phyloP scores from a whole-genome alignment of 192 early-diverging fungal genomes.

The Backusella liffmaniae region DNA sequence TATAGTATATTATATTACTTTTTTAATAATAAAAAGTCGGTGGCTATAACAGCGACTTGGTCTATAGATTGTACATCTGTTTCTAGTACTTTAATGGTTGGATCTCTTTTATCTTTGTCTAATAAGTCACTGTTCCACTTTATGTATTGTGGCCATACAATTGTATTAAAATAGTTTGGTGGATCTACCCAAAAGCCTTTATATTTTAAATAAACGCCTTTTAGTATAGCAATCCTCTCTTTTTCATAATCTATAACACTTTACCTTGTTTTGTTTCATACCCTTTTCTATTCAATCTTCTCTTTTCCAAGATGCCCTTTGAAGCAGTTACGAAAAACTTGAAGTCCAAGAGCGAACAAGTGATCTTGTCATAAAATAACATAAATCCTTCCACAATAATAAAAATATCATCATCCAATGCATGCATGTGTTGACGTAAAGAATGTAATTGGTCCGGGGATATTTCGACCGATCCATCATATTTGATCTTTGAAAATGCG shows the following conservation, averaged over 20 bases:
- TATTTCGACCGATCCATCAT: neutral
- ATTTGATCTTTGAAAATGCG: neutral
- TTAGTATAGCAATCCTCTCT: neutral
- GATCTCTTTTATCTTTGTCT: neutral
- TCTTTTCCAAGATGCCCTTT: conserved; percentile 58
- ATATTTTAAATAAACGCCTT: neutral
- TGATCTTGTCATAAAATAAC: conserved; percentile 54
- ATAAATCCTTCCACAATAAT: conserved; percentile 81
- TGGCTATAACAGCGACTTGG: neutral
- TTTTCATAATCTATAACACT: too few species aligned
- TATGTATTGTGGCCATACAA: conserved; percentile 72
- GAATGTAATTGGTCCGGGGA: neutral
- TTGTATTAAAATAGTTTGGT: conserved; percentile 69
- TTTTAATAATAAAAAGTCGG: conserved; percentile 5
- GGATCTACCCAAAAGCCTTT: conserved; percentile 67
- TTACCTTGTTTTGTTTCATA: conserved; percentile 77
- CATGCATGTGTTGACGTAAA: conserved; percentile 17
- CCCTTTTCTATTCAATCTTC: conserved; percentile 60
- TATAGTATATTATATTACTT: neutral
- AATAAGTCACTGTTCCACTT: conserved; percentile 45
- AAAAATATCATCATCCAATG: conserved; percentile 29
- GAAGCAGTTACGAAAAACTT: conserved; percentile 63
- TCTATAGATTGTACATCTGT: conserved; percentile 1
- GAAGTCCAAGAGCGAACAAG: conserved; percentile 45
- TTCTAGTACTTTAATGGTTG: neutral